These are phyloP conservation scores for Ganoderma resinaceum DNA, from an alignment of 1,284 basidiomycete genomes.

Conservation along the genomic window DNA sequence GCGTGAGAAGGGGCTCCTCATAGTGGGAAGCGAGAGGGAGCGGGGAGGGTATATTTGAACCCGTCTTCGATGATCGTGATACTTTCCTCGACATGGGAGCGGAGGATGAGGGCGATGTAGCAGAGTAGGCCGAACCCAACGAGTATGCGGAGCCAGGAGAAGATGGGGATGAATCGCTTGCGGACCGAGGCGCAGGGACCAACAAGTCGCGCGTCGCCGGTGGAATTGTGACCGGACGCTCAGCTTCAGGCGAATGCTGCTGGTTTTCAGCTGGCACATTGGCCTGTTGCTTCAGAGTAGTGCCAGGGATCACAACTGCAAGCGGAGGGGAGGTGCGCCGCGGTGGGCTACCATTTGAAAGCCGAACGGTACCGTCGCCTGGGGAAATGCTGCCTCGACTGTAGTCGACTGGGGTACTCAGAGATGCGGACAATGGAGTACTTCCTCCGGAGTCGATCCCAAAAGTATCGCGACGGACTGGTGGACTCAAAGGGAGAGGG, in stretches of 20 bases:
- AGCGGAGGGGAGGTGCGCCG: constrained; percentile 26
- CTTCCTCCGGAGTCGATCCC: constrained; percentile 20
- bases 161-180: constrained; percentile 21
- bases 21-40: constrained; percentile 19
- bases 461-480: constrained; percentile 21
- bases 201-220: constrained; percentile 30
- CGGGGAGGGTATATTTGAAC: constrained; percentile 18
- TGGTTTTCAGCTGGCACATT: constrained; percentile 4
- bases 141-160: constrained; percentile 28
- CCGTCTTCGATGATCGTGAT: constrained; percentile 15
- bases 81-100: constrained; percentile 22
- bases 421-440: constrained; percentile 22
- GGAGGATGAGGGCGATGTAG: constrained; percentile 22
- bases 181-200: constrained; percentile 24
- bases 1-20: constrained; percentile 32
- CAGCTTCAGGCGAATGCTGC: constrained; percentile 27
- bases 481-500: constrained; percentile 8
- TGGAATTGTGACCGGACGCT: constrained; percentile 6
- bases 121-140: constrained; percentile 23
- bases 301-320: constrained; percentile 23
- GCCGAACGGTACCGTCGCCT: constrained; percentile 17
- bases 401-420: constrained; percentile 24
- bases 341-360: constrained; percentile 12
- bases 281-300: constrained; percentile 11
- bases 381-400: constrained; percentile 17